A percentile compares a stretch with the other conserved stretches of the same genome.
Conservation (phyloP, 2,329 filamentous ascomycete species). For the Fusarium sarcochroum region DNA sequence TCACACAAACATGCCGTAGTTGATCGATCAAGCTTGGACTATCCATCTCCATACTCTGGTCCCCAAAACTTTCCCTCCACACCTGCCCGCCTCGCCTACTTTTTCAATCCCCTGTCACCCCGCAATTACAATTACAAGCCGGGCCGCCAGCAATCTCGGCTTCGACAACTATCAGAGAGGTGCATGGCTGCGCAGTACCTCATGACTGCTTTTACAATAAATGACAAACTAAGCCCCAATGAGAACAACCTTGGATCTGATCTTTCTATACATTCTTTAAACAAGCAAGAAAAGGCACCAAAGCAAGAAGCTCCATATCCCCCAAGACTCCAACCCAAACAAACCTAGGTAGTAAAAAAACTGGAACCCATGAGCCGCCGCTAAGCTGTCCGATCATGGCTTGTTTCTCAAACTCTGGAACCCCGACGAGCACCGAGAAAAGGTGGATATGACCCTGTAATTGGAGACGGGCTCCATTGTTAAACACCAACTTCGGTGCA, state of each 20-base stretch:
- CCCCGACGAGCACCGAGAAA: conserved; percentile 40
- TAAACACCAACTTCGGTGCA: conserved; percentile 37
- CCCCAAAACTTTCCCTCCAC: conserved; percentile 13
- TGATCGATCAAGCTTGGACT: background rate
- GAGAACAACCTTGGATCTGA: background rate
- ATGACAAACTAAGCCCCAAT: background rate
- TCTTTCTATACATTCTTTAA: no score
- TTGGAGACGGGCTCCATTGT: conserved; percentile 37
- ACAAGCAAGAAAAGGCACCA: background rate
- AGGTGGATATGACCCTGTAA: conserved; percentile 29
- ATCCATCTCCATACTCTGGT: background rate
- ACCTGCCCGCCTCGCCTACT: background rate
- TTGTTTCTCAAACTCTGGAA: conserved; percentile 16
- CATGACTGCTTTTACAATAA: background rate
- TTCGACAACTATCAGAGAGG: conserved; percentile 1
- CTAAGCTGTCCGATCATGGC: conserved; percentile 24
- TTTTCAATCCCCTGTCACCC: conserved; percentile 20
- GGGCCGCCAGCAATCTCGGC: background rate
- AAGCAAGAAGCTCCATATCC: no score
- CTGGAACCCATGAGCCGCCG: conserved; percentile 22
- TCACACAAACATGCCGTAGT: background rate
- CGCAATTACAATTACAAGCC: conserved; percentile 21
- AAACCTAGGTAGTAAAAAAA: conserved; percentile 4
- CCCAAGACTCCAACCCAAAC: background rate
- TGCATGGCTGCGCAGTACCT: background rate